Percentiles rank a stretch among this genome's conserved stretches.
phyloP scores from a whole-genome alignment of 257 asterid genomes.

The Verbena officinalis region DNA sequence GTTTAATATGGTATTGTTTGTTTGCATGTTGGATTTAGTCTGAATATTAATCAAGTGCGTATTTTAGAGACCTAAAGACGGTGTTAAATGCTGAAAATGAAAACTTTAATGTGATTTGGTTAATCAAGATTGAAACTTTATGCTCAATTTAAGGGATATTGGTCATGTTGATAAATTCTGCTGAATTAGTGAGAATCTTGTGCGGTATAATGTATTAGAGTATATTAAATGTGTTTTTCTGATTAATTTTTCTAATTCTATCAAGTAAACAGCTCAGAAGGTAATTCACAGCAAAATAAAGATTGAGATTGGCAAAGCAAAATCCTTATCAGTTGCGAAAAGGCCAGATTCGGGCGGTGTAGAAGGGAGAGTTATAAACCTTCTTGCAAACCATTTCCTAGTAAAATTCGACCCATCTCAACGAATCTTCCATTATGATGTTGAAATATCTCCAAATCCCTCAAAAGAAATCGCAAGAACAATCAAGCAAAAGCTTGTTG shows the following conservation, averaged over 20 bases:
- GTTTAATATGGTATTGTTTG: neutral
- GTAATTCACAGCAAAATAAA: slow-evolving; percentile 24
- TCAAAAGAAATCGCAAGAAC: slow-evolving; percentile 74
- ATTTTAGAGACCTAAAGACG: too few species aligned
- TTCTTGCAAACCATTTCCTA: slow-evolving; percentile 89
- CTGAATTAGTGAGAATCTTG: neutral
- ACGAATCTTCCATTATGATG: slow-evolving; percentile 80
- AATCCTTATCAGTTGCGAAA: slow-evolving; percentile 58
- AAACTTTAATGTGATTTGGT: too few species aligned
- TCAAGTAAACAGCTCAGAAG: slow-evolving; percentile 44
- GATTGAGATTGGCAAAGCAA: too few species aligned
- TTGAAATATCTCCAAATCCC: slow-evolving; percentile 80
- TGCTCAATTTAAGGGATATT: neutral
- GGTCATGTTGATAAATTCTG: neutral
- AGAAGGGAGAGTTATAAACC: slow-evolving; percentile 70
- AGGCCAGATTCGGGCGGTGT: slow-evolving; percentile 96
- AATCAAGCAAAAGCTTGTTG: slow-evolving; percentile 71
- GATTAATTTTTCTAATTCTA: neutral
- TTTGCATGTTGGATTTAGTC: slow-evolving; percentile 12
- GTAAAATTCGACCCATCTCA: slow-evolving; percentile 72
- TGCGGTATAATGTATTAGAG: neutral
- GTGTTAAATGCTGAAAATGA: too few species aligned
- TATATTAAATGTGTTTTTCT: too few species aligned
- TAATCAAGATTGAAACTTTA: too few species aligned
- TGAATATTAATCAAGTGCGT: neutral